Base-by-base conservation (phyloP, 2,329 filamentous ascomycete species). In the Aspergillus pseudoviridinutans region DNA sequence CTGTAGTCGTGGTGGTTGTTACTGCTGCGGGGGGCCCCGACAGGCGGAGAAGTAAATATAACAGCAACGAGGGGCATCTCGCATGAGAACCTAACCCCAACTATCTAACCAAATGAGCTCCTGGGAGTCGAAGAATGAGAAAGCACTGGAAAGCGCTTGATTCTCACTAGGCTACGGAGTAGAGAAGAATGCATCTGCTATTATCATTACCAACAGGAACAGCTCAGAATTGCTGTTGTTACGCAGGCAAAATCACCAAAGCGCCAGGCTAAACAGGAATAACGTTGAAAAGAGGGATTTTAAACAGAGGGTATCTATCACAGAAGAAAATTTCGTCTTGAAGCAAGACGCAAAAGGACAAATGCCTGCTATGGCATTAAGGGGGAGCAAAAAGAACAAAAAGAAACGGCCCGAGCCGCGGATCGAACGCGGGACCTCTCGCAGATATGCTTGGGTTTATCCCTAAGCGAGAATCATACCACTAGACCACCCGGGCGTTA, bases 401-500 rank as follows among this genome's bases (percentile, higher is more conserved):
- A 52, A 56, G 20, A 41, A 10, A 29, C 25, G 61, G 55, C 62
- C 61, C 56, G 61, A 63, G 59, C 59, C 60, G 60, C 58, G 57
- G 57, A 61, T 62, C 60, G 63, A 62, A 63, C 54, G 65, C 64
- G 65, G 65, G 64, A 66, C 64, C 63, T 66, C 66, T 67, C 63
- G 64, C 64, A 66, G 52, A 57, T 60, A 61, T 60, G 61, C 61
- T 58, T 60, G 54, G 64, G 60, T 63, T 59, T 32, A 54, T 71
- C 84, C 84, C 84, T 86, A 86, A 86, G 84, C 84, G 83, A 84
- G 83, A 86, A 87, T 86, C 83, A 86, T 86, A 86, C 83, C 84
- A 82, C 83, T 84, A 85, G 82, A 84, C 82, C 81, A 84, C 63
- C 58, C 51, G 25, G 78, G 78, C 38, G 17, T 49, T 46, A 3